Evolutionary conservation across 1,284 basidiomycete genomes (phyloP).

Genomic region (Coriolopsis trogii): DNA sequence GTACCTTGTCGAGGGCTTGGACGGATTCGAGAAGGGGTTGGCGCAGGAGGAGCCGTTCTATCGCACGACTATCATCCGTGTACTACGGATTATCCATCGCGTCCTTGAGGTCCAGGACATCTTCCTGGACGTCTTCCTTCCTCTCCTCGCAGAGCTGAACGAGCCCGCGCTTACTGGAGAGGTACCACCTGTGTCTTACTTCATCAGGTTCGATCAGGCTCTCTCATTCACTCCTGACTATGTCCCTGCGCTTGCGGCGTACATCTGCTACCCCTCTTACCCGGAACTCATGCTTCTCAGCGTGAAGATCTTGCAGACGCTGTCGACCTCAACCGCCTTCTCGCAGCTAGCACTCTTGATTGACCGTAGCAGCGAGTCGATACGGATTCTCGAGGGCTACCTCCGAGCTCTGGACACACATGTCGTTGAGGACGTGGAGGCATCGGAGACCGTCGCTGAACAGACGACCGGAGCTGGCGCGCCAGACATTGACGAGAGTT

Average conservation of each 20-base stretch:
- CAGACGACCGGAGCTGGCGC: constrained; percentile 73
- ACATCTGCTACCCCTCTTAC: constrained; percentile 75
- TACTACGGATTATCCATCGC: constrained; percentile 83
- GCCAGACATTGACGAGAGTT: constrained; percentile 49
- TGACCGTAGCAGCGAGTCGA: constrained; percentile 83
- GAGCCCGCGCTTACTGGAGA: constrained; percentile 54
- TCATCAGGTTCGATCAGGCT: constrained; percentile 79
- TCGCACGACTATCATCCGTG: constrained; percentile 75
- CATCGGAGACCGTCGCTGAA: constrained; percentile 60
- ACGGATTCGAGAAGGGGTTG: constrained; percentile 74
- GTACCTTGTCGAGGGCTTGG: constrained; percentile 78
- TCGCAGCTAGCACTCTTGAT: constrained; percentile 80
- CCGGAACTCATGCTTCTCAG: constrained; percentile 79
- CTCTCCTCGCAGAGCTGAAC: constrained; percentile 72
- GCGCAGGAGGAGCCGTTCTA: constrained; percentile 73
- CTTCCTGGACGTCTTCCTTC: constrained; percentile 89
- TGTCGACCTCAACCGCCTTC: constrained; percentile 64
- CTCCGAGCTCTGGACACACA: constrained; percentile 70
- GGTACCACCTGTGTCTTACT: constrained; percentile 66
- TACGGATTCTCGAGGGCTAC: constrained; percentile 85
- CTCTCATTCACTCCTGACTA: constrained; percentile 77
- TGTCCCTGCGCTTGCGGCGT: constrained; percentile 84
- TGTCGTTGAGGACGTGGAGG: constrained; percentile 58
- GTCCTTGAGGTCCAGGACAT: constrained; percentile 86
- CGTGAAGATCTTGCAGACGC: constrained; percentile 76